Evolutionary conservation across 306 rosid species (phyloP), one percentile per base, ranked within the genome.

Genomic region (Quercus mongolica): DNA sequence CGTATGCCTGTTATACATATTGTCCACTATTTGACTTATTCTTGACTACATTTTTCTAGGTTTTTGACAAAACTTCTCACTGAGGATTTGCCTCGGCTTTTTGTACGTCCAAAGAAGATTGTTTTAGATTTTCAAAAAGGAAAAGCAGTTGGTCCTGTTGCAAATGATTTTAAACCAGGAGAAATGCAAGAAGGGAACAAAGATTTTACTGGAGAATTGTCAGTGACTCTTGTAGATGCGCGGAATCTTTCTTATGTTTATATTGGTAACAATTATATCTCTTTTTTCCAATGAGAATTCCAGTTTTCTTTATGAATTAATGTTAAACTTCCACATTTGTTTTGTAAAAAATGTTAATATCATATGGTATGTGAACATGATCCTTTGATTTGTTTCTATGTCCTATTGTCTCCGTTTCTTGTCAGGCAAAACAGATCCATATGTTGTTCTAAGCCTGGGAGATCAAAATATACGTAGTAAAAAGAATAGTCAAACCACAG

Each of bases 81-180:
- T 1, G 88, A 78, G 90, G 99, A 96, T 87, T 88, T 96, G 87
- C 99, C 99, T 33, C 83, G 88, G 79, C 74, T 93, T 74, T 96
- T 96, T 84, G 99, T 96, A 19, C 99, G 99, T n/a, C 99, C 99
- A 19, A 93, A 96, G 82, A 93, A 89, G 92, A 96, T 91, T 79
- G 96, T 96, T 87, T 89, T 96, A 78, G 99, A 96, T 83, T 93
- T 96, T 75, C 96, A 93, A 83, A 93, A 90, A 76, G 97, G 88
- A 86, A 91, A 90, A 87, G 96, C 96, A 18, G 96, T 96, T 73
- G 98, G 99, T 73, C 99, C 99, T 10, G 86, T 93, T 46, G 83
- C 89, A 65, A 51, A 17, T 74, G 89, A 74, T 82, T 75, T 86
- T 76, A 96, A 96, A 86, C 81, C 98, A 41, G 96, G 99, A 76